Conservation (phyloP, 129 eudicot species). For the Ambrosia trifida region DNA sequence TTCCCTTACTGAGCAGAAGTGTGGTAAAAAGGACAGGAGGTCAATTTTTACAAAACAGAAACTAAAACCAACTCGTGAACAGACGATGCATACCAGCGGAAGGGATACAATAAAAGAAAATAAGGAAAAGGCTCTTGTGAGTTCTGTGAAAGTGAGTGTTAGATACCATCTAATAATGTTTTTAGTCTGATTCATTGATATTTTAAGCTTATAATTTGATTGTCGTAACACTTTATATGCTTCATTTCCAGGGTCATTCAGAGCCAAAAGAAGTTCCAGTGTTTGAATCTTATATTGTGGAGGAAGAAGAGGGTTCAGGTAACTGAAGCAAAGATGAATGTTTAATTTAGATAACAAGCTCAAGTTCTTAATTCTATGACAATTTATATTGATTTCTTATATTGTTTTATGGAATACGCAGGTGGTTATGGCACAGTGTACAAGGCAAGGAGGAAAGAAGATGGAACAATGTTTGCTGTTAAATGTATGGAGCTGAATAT, state of each 20-base stretch:
- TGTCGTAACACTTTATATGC: conserved; percentile 17
- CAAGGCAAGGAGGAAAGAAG: conserved; percentile 74
- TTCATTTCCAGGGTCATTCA: conserved; percentile 53
- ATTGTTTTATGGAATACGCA: conserved; percentile 31
- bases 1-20: conserved; percentile 33
- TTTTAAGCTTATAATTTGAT: conserved; percentile 13
- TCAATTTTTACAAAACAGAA: conserved; percentile 40
- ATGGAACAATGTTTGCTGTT: conserved; percentile 84
- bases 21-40: conserved; percentile 40
- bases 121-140: conserved; percentile 31
- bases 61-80: conserved; percentile 31
- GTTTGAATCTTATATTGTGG: conserved; percentile 68
- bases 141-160: conserved; percentile 42
- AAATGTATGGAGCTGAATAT: conserved; percentile 63
- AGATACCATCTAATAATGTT: conserved; percentile 15
- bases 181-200: conserved; percentile 17
- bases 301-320: conserved; percentile 99
- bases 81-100: conserved; percentile 28
- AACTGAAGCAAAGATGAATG: conserved; percentile 15
- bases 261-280: conserved; percentile 53
- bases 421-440: conserved; percentile 99
- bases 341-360: background rate
- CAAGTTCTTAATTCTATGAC: background rate
- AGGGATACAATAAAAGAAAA: conserved; percentile 41
- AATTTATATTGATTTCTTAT: background rate